Conservation (phyloP, 306 rosid species). For the Citrullus mucosospermus region DNA sequence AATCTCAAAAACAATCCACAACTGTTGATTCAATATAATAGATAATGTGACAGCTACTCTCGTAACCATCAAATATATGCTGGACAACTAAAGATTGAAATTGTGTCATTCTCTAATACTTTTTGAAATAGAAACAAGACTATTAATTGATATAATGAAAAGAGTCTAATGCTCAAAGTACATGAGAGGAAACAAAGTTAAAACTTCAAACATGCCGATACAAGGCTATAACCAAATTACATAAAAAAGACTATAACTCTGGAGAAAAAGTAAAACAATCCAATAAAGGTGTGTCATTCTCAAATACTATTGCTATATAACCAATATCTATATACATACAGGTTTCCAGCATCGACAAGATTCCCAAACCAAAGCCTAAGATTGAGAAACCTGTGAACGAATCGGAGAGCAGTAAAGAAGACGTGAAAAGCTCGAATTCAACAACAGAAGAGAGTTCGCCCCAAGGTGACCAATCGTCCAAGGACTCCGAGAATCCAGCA, state of each 20-base stretch:
- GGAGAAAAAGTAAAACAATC: too few relatives aligned
- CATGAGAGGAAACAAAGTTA: too few relatives aligned
- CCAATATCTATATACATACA: not conserved
- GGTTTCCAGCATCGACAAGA: constrained; percentile 58
- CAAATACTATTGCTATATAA: not conserved
- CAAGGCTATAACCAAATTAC: too few relatives aligned
- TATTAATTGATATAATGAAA: too few relatives aligned
- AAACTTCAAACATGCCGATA: too few relatives aligned
- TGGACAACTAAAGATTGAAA: too few relatives aligned
- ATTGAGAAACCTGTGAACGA: constrained; percentile 47
- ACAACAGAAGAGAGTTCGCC: constrained; percentile 33
- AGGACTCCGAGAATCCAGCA: constrained; percentile 20
- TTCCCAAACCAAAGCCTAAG: constrained; percentile 89
- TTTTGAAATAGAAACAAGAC: too few relatives aligned
- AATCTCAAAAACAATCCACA: not conserved
- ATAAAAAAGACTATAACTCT: too few relatives aligned
- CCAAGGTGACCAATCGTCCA: constrained; percentile 20
- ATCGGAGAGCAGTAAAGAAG: constrained; percentile 34
- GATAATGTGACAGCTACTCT: not conserved
- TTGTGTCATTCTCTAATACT: too few relatives aligned
- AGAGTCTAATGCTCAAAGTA: too few relatives aligned
- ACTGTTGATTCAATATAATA: not conserved
- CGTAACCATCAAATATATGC: not conserved
- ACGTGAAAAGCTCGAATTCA: constrained; percentile 22
- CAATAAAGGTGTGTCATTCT: not conserved